A percentile compares a stretch with the other conserved stretches of the same genome.
Conservation (phyloP, 1,139 yeast species). For the Yamadazyma triangularis region DNA sequence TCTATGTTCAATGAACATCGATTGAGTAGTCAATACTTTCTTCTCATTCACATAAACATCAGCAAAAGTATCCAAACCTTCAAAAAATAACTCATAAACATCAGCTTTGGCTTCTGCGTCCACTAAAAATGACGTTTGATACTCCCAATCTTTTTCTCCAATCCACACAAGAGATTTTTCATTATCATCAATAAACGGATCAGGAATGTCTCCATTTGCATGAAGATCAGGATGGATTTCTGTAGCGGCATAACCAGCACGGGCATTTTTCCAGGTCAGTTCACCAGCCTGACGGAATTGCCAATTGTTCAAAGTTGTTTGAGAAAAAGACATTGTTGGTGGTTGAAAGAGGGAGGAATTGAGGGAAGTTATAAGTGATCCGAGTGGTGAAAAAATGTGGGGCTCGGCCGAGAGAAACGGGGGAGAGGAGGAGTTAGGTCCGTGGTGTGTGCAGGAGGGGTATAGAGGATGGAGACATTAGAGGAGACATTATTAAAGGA, state of each 20-base stretch:
- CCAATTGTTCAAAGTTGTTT: conserved; percentile 7
- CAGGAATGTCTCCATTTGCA: conserved; percentile 31
- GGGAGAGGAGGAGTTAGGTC: too few species aligned
- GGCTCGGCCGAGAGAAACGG: too few species aligned
- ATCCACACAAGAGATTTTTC: conserved; percentile 45
- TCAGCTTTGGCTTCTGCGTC: conserved; percentile 4
- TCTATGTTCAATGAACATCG: conserved; percentile 33
- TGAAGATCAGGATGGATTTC: conserved; percentile 38
- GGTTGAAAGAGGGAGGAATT: too few species aligned
- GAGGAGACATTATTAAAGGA: too few species aligned
- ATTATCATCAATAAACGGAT: conserved; percentile 39
- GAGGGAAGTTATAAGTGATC: too few species aligned
- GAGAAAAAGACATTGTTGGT: too few species aligned
- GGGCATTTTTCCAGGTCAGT: conserved; percentile 8
- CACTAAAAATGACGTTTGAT: conserved; percentile 17
- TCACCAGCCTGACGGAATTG: conserved; percentile 7
- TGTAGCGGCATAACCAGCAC: conserved; percentile 8
- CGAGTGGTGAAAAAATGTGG: too few species aligned
- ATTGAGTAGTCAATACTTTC: conserved; percentile 25
- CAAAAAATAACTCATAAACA: conserved; percentile 26
- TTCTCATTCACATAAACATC: conserved; percentile 30
- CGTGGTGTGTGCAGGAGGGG: too few species aligned
- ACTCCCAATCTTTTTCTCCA: conserved; percentile 41
- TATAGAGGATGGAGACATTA: too few species aligned
- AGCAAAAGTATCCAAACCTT: conserved; percentile 45